A percentile compares a stretch with the other conserved stretches of the same genome.
Evolutionary conservation across 164 flowering plant species (phyloP).

Genomic region (grape (Vitis vinifera)): ASM3070453v1 NC_081819.1:19437501-19438000

Average conservation of each 20-base stretch:
- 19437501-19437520: slow-evolving; percentile 50
- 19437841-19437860: slow-evolving; percentile 98
- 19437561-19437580: slow-evolving; percentile 88
- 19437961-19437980: too few relatives aligned
- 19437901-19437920: too few relatives aligned
- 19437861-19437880: slow-evolving; percentile 47
- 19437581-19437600: slow-evolving; percentile 38
- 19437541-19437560: slow-evolving; percentile 96
- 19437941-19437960: too few relatives aligned
- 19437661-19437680: slow-evolving; percentile 67
- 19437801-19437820: slow-evolving; percentile 1
- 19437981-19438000: too few relatives aligned
- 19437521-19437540: slow-evolving; percentile 84
- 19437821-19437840: slow-evolving; percentile 65
- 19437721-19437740: slow-evolving; percentile 81
- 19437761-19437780: background rate
- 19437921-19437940: too few relatives aligned
- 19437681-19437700: slow-evolving; percentile 72
- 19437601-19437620: background rate
- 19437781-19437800: background rate
- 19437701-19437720: slow-evolving; percentile 67
- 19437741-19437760: slow-evolving; percentile 23
- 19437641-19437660: slow-evolving; percentile 41
- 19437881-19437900: too few relatives aligned
- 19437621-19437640: background rate